Evolutionary conservation across 768 basidiomycete genomes (phyloP), one percentile per base, ranked within the genome.

Genomic region (Neoboletus brunneissimus): DNA sequence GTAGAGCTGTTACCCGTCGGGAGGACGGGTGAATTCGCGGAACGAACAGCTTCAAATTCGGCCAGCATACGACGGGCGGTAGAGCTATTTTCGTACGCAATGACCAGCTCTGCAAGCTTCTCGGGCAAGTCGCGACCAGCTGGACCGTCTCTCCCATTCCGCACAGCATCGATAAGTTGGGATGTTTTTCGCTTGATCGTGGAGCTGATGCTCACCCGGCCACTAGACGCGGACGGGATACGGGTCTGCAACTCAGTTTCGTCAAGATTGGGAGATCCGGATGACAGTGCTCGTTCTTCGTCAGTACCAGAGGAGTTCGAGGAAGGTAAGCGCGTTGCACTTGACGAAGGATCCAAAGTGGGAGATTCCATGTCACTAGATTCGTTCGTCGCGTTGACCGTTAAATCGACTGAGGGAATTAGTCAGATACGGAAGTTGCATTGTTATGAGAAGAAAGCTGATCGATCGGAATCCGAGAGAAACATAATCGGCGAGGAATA

Each of bases 121-220:
- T 85, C 80, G 10, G 85, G 67, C 0, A 87, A 58, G 1, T 71
- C 71, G 8, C 71, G 71, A 38, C 64, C 69, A 44, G 73, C 73
- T 12, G 56, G 38, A 3, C 65, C 67, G 10, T 66, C 66, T 31
- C 25, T 74, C 67, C 46, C 73, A 64, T 48, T 74, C 62, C 51
- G 71, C 53, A 89, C 81, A 1, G 79, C 82, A 18, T 85, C 84
- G 23, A 91, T 71, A 5, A 92, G 69, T 59, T 89, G 87, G 1
- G 89, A 88, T 0, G 91, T 86, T 72, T 89, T 91, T 58, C 77
- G 77, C 65, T 81, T 85, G 68, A 92, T 76, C 61, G 80, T 88
- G 29, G 74, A 76, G 15, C 76, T 71, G 12, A 82, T 74, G 23
- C 81, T 75, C 29, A 75, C 75, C 7, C 73, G 72, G 6, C 78